A percentile compares a stretch with the other conserved stretches of the same genome.
Evolutionary conservation across 768 basidiomycete genomes (phyloP).

Genomic region (Kwoniella sp.): DNA sequence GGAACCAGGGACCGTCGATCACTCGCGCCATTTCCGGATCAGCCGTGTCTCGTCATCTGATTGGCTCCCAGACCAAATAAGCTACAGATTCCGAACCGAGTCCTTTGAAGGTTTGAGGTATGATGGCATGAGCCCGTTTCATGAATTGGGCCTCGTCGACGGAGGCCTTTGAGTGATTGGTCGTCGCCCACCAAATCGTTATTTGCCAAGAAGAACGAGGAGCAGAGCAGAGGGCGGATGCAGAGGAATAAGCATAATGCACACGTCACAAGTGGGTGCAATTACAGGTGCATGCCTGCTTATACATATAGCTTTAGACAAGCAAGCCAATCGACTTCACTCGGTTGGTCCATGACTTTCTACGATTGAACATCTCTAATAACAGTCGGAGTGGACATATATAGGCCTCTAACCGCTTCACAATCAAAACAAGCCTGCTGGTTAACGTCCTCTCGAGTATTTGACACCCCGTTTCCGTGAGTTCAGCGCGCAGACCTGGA

Average conservation of each 20-base stretch:
- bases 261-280: neutral
- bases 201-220: neutral
- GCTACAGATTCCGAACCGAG: neutral
- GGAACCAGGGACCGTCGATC: conserved; percentile 5
- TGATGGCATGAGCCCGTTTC: neutral
- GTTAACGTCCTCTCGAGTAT: too few relatives aligned
- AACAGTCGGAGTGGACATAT: too few relatives aligned
- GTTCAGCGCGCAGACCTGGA: too few relatives aligned
- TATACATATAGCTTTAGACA: neutral
- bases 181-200: neutral
- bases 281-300: too few relatives aligned
- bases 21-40: conserved; percentile 11
- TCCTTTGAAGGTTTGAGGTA: neutral
- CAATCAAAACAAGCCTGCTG: too few relatives aligned
- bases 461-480: too few relatives aligned
- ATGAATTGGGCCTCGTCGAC: conserved; percentile 7
- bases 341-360: neutral
- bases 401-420: too few relatives aligned
- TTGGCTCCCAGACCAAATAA: neutral
- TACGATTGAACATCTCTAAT: too few relatives aligned
- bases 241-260: neutral
- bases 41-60: neutral
- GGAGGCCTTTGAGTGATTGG: conserved; percentile 20
- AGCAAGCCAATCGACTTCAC: neutral
- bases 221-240: neutral